These are phyloP conservation scores for Diaporthe vaccinii DNA, from an alignment of 2,329 filamentous ascomycete genomes.

Conservation along the genomic window DNA sequence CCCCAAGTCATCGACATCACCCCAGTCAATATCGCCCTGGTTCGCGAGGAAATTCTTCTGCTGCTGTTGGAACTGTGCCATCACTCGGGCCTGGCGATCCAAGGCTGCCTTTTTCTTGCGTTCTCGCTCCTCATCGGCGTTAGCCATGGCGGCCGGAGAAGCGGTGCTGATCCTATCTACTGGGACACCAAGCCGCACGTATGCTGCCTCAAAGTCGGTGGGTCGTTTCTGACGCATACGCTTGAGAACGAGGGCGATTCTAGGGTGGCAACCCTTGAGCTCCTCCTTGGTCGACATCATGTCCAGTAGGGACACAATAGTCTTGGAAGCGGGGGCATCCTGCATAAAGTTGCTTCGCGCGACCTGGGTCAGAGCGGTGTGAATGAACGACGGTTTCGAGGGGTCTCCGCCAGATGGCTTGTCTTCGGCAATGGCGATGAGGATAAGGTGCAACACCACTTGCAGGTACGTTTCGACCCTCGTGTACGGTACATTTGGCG, in stretches of 20 bases:
- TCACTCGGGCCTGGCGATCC: constrained; percentile 91
- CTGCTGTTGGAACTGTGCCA: constrained; percentile 98
- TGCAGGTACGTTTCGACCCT: constrained; percentile 93
- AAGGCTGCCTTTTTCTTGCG: constrained; percentile 91
- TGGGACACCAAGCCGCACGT: constrained; percentile 73
- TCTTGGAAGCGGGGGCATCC: constrained; percentile 68
- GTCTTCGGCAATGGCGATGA: constrained; percentile 90
- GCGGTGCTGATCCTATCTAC: constrained; percentile 85
- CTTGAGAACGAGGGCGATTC: constrained; percentile 86
- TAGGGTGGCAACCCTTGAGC: constrained; percentile 86
- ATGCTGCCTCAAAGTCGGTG: constrained; percentile 77
- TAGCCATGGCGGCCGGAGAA: constrained; percentile 78
- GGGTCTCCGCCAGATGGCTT: constrained; percentile 68
- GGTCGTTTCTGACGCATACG: constrained; percentile 88
- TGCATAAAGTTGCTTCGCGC: constrained; percentile 73
- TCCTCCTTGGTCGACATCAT: constrained; percentile 76
- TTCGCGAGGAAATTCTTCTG: constrained; percentile 95
- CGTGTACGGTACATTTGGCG: constrained; percentile 82
- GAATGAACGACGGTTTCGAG: constrained; percentile 76
- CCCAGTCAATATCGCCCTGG: constrained; percentile 90
- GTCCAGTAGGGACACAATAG: constrained; percentile 74
- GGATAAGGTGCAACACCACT: constrained; percentile 87
- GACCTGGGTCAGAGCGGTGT: constrained; percentile 75
- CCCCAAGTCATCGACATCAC: constrained; percentile 83
- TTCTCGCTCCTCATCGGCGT: constrained; percentile 80